phyloP scores from a whole-genome alignment of 2,329 filamentous ascomycete species.

The Dissoconium aciculare region DNA sequence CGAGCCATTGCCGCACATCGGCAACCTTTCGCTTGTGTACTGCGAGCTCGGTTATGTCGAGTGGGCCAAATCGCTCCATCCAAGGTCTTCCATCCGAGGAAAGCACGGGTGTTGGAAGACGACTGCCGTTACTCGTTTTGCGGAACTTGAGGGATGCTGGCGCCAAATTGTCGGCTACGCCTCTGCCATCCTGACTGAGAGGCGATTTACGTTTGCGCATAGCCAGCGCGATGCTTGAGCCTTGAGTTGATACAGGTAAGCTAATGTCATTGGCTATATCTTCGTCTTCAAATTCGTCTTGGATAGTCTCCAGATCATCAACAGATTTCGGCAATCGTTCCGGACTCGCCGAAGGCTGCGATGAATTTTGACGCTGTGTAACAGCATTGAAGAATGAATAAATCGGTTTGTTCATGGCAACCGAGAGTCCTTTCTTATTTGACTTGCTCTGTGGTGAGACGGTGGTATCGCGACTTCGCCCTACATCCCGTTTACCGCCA shows the following conservation, averaged over 20 bases:
- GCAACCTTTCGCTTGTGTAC: slow-evolving; percentile 90
- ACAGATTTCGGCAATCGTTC: slow-evolving; percentile 24
- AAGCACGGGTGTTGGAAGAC: slow-evolving; percentile 16
- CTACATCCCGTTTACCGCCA: no score
- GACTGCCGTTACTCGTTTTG: slow-evolving; percentile 24
- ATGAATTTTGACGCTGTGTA: slow-evolving; percentile 26
- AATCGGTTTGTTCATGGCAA: slow-evolving; percentile 30
- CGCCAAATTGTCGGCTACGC: slow-evolving; percentile 12
- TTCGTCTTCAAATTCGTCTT: slow-evolving; percentile 21
- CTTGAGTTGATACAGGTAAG: slow-evolving; percentile 15
- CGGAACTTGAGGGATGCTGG: slow-evolving; percentile 31
- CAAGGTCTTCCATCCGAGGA: slow-evolving; percentile 56
- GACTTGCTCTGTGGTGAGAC: no score
- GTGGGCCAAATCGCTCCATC: slow-evolving; percentile 71
- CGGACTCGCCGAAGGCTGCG: slow-evolving; percentile 27
- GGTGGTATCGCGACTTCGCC: no score
- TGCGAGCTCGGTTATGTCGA: slow-evolving; percentile 64
- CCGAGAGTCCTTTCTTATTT: no score
- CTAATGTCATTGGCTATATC: slow-evolving; percentile 1
- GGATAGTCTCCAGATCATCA: slow-evolving; percentile 18
- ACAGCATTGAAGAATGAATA: slow-evolving; percentile 35
- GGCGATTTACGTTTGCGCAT: slow-evolving; percentile 23
- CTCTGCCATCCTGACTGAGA: slow-evolving; percentile 8
- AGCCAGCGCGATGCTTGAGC: slow-evolving; percentile 21
- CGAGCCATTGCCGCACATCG: slow-evolving; percentile 73